Base-by-base conservation (phyloP, 108 stramenopile genomes). In the Craspedostauros australis region DNA sequence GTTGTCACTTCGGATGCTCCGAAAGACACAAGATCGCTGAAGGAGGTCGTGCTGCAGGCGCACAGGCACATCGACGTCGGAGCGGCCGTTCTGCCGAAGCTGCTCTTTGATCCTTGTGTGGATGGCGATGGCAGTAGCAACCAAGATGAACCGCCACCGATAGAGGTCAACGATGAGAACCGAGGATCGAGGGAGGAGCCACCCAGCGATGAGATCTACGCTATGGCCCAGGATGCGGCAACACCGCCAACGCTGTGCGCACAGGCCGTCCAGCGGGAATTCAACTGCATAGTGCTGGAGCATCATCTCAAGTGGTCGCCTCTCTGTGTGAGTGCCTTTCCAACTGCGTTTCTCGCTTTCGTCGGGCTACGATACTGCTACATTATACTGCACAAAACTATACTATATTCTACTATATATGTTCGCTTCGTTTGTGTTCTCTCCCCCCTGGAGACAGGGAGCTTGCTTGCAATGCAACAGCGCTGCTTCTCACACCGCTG, bases 221-320 rank as follows among this genome's bases (percentile, higher is more conserved):
- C n/a, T n/a, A n/a, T n/a, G n/a, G n/a, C n/a, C n/a, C n/a, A n/a
- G n/a, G n/a, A n/a, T 27, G 31, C 7, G 24, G 40, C n/a, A 33
- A 22, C 19, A 50, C 29, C 22, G 16, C 65, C 39, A 7, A 73
- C 79, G 0, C 63, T 48, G 1, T 89, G 90, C 52, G 70, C 81
- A 4, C 62, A 62, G n/a, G 62, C 60, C 4, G 41, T 89, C 34
- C 31, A 48, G 5, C 54, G 68, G 7, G 93, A 95, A 76, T 95
- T 95, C 77, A 95, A 90, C 60, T 80, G 88, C 41, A 53, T 95
- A 6, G 93, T 95, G 12, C 64, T 95, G 20, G 93, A 95, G 57
- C 90, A 95, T 60, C 86, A 94, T 51, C 63, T 89, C 25, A 94
- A 94, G 60, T 94, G 93, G 93, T 66, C 70, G 1, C 90, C 90